Conservation (phyloP, 352 stramenopile genomes). For the Elongisporangium senticosum region DNA sequence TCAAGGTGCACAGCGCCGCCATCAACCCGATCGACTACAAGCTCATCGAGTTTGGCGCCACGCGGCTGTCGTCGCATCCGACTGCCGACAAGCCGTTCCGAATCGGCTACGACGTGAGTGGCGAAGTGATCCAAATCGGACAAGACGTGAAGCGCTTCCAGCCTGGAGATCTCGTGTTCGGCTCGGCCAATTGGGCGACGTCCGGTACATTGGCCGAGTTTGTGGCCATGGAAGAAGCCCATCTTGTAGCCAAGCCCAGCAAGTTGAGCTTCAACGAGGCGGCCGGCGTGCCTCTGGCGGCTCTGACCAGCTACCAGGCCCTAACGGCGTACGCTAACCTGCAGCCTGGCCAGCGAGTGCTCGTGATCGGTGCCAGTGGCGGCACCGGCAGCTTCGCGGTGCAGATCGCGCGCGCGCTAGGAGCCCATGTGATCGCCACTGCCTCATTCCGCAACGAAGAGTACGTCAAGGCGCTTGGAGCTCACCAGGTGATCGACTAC, state of each 20-base stretch:
- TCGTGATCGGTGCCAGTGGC: conserved; percentile 22
- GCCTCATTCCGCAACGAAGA: conserved; percentile 34
- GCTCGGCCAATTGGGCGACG: conserved; percentile 3
- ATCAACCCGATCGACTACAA: conserved; percentile 19
- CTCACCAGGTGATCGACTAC: conserved; percentile 52
- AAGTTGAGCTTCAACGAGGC: conserved; percentile 35
- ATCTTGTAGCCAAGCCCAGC: conserved; percentile 29
- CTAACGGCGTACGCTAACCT: conserved; percentile 9
- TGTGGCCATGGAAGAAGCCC: conserved; percentile 8
- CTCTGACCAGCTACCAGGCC: conserved; percentile 13
- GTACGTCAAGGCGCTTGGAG: conserved; percentile 33
- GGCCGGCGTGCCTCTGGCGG: conserved; percentile 18
- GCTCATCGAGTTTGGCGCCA: conserved; percentile 8
- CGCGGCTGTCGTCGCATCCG: neutral
- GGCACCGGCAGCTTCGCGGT: conserved; percentile 48
- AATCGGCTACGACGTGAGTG: conserved; percentile 11
- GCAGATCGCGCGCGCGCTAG: conserved; percentile 49
- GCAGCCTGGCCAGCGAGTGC: conserved; percentile 5
- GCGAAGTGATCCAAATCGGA: conserved; percentile 9
- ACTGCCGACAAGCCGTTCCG: conserved; percentile 3
- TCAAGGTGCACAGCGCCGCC: conserved; percentile 8
- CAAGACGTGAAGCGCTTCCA: conserved; percentile 16
- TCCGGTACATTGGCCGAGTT: conserved; percentile 21
- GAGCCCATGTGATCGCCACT: conserved; percentile 23
- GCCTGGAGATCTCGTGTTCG: conserved; percentile 23